Conservation (phyloP, 345 rosid species). For the Luvunga scandens region DNA sequence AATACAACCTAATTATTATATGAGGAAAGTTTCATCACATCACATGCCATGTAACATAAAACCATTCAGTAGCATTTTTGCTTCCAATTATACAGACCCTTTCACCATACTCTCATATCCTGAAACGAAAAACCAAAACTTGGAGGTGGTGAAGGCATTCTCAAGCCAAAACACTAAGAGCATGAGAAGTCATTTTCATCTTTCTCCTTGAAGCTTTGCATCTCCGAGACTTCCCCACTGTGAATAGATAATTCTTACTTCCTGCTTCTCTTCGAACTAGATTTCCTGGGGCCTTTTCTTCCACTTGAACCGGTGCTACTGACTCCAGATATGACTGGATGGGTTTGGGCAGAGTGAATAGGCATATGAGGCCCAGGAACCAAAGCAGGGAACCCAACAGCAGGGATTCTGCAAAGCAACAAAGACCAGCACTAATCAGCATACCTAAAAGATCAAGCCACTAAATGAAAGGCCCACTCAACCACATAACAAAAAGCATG, state of each 20-base stretch:
- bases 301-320: constrained; percentile 34
- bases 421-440: not conserved
- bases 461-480: not conserved
- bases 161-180: constrained; percentile 16
- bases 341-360: constrained; percentile 38
- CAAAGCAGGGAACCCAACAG: constrained; percentile 99
- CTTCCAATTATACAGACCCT: not conserved
- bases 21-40: not conserved
- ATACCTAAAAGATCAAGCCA: constrained; percentile 1
- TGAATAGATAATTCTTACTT: constrained; percentile 26
- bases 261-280: constrained; percentile 57
- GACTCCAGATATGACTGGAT: constrained; percentile 35
- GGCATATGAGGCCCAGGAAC: constrained; percentile 87
- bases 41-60: not conserved
- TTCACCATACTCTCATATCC: not conserved
- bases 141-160: not conserved
- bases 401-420: constrained; percentile 86
- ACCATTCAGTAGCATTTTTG: not conserved
- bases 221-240: constrained; percentile 30
- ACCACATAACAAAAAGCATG: not conserved
- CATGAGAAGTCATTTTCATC: constrained; percentile 36
- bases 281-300: constrained; percentile 36
- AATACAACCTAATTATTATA: not conserved
- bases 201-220: constrained; percentile 74
- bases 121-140: not conserved